These are phyloP conservation scores for Phytophthora meadii DNA, from an alignment of 352 stramenopile genomes.

Conservation along the genomic window DNA sequence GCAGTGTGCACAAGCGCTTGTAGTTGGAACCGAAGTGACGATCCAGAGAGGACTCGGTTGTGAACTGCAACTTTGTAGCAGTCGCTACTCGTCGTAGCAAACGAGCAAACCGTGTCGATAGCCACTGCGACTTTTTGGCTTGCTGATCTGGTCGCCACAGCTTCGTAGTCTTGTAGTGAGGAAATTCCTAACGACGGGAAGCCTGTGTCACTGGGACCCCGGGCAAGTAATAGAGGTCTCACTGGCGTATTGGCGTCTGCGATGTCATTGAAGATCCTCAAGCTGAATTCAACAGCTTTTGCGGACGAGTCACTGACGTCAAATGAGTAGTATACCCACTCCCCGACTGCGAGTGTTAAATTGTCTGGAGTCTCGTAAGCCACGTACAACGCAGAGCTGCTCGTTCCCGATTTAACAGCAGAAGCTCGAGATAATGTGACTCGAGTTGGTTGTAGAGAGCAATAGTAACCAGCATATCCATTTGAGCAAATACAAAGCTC, in stretches of 20 bases:
- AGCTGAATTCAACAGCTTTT: slow-evolving; percentile 51
- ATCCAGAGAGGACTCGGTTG: slow-evolving; percentile 67
- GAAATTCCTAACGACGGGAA: slow-evolving; percentile 60
- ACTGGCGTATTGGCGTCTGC: slow-evolving; percentile 41
- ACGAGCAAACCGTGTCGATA: slow-evolving; percentile 56
- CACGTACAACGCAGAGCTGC: slow-evolving; percentile 29
- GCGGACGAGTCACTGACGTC: slow-evolving; percentile 56
- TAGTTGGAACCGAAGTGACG: slow-evolving; percentile 50
- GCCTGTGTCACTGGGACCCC: slow-evolving; percentile 49
- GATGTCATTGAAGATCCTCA: slow-evolving; percentile 57
- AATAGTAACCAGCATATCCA: slow-evolving; percentile 49
- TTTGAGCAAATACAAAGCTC: slow-evolving; percentile 57
- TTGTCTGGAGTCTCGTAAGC: slow-evolving; percentile 34
- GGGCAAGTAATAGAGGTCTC: slow-evolving; percentile 65
- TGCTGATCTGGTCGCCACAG: slow-evolving; percentile 24
- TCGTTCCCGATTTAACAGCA: not conserved
- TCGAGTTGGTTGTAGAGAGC: slow-evolving; percentile 38
- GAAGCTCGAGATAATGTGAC: slow-evolving; percentile 18
- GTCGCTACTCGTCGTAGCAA: slow-evolving; percentile 34
- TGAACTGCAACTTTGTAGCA: slow-evolving; percentile 80
- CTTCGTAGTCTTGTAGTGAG: slow-evolving; percentile 63
- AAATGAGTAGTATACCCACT: slow-evolving; percentile 75
- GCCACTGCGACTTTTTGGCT: slow-evolving; percentile 52
- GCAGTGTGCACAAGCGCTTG: slow-evolving; percentile 48
- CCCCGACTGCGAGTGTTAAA: slow-evolving; percentile 46